Base-by-base conservation (phyloP, 306 rosid genomes). In the Prunus davidiana region DNA sequence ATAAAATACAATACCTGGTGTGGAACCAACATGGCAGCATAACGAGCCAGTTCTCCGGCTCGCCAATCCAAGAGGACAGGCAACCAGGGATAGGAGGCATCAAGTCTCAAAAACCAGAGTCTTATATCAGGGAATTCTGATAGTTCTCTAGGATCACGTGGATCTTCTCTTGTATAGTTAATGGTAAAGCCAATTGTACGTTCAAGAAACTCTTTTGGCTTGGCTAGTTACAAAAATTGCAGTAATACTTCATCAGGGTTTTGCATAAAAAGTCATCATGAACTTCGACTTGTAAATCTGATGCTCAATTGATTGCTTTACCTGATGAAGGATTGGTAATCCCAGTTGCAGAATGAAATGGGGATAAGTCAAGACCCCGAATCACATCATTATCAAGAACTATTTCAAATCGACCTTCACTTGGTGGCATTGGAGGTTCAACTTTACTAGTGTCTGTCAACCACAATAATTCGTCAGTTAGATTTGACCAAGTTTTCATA, bases 31-130 rank as follows among this genome's bases (percentile, higher is more conserved):
- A 94, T 92, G 30, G 98, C 97, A 55, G 96, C 90, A 43, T 92
- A 94, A 20, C 98, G 96, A 80, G 97, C 98, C 8, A 92, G 85
- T 74, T 94, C 98, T 5, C 98, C 98, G 1, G 98, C 97, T 67
- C 93, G 83, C 97, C 98, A 94, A 61, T 94, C 97, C 82, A 94
- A 79, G 74, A 90, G 77, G 61, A 89, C 91, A 14, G 96, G 98
- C 80, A 94, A 58, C 97, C 98, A 94, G 72, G 98, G 97, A 83
- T 94, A 94, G 46, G 83, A 27, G 64, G 93, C 90, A 86, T 94
- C 98, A 41, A 90, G 97, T 71, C 97, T 92, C 77, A 94, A 84
- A 92, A 92, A 94, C 97, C 98, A 92, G 38, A 94, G 87, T 70
- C 98, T 92, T 72, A 90, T 86, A 57, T 88, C 98, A 50, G 97